phyloP scores from a whole-genome alignment of 164 flowering plant genomes.

The Magnolia kwangsiensis region DNA sequence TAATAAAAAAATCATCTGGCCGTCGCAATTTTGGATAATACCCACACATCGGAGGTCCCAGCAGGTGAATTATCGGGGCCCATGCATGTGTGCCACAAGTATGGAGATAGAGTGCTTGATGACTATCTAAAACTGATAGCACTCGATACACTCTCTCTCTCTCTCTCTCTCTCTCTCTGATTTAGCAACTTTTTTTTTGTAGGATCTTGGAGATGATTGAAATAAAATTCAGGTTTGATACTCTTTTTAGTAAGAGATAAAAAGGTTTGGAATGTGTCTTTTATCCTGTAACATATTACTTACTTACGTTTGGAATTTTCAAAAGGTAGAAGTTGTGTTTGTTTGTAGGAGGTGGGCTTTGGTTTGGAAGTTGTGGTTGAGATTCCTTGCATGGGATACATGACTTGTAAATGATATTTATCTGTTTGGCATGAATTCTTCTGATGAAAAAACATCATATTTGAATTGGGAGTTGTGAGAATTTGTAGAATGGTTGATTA shows the following conservation, averaged over 20 bases:
- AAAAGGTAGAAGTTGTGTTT: neutral
- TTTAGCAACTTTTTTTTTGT: neutral
- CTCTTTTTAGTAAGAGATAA: neutral
- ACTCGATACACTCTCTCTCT: neutral
- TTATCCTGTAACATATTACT: slow-evolving; percentile 6
- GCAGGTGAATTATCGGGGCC: neutral
- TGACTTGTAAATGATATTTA: slow-evolving; percentile 10
- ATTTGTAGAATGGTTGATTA: neutral
- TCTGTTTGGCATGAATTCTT: slow-evolving; percentile 6
- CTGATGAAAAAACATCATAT: neutral
- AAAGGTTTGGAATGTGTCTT: slow-evolving; percentile 3
- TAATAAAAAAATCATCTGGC: neutral
- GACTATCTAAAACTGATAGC: neutral
- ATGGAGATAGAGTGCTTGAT: neutral
- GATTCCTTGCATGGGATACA: slow-evolving; percentile 7
- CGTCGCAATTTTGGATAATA: neutral
- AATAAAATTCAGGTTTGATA: slow-evolving; percentile 1
- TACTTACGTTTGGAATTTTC: slow-evolving; percentile 3
- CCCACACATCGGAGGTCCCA: neutral
- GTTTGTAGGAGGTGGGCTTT: slow-evolving; percentile 1
- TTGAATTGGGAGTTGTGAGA: slow-evolving; percentile 2
- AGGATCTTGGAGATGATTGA: slow-evolving; percentile 10
- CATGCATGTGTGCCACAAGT: neutral
- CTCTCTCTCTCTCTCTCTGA: neutral
- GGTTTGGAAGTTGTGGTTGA: slow-evolving; percentile 6